Percentiles rank a stretch among this genome's conserved stretches.
Conservation (phyloP, 2,329 filamentous ascomycete species). For the Sporothrix pseudoabietina region DNA sequence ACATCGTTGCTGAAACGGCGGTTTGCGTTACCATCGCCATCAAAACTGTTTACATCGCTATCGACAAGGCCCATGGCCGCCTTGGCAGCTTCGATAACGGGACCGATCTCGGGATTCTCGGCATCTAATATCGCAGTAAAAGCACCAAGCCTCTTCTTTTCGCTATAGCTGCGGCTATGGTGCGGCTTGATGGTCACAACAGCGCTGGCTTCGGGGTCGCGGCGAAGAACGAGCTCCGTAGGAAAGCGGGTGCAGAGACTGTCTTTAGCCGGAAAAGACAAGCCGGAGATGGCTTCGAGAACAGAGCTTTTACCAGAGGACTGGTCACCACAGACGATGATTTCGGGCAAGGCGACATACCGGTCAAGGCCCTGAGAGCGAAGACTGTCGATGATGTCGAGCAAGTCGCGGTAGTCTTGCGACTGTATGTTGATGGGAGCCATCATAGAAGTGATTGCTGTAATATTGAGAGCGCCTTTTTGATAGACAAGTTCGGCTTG, state of each 20-base stretch:
- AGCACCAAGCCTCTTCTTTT: conserved; percentile 36
- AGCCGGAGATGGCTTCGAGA: conserved; percentile 63
- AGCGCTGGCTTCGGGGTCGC: conserved; percentile 42
- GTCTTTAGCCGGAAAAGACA: conserved; percentile 61
- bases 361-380: conserved; percentile 44
- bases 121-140: conserved; percentile 38
- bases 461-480: background rate
- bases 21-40: conserved; percentile 33
- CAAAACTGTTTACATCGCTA: background rate
- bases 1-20: conserved; percentile 49
- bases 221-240: conserved; percentile 62
- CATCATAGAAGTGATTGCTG: background rate
- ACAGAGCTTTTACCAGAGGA: conserved; percentile 66
- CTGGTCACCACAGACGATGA: conserved; percentile 63
- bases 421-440: conserved; percentile 35
- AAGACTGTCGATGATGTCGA: conserved; percentile 47
- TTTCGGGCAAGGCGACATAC: conserved; percentile 49
- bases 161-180: conserved; percentile 36
- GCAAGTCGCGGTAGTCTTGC: conserved; percentile 43
- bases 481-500: background rate
- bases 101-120: conserved; percentile 38
- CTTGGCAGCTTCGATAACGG: conserved; percentile 47
- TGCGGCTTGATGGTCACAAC: conserved; percentile 46
- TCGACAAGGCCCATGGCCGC: conserved; percentile 52
- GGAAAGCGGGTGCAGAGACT: conserved; percentile 64